These are phyloP conservation scores for Tulasnella sp. DNA, from an alignment of 768 basidiomycete species.

Conservation along the genomic window DNA sequence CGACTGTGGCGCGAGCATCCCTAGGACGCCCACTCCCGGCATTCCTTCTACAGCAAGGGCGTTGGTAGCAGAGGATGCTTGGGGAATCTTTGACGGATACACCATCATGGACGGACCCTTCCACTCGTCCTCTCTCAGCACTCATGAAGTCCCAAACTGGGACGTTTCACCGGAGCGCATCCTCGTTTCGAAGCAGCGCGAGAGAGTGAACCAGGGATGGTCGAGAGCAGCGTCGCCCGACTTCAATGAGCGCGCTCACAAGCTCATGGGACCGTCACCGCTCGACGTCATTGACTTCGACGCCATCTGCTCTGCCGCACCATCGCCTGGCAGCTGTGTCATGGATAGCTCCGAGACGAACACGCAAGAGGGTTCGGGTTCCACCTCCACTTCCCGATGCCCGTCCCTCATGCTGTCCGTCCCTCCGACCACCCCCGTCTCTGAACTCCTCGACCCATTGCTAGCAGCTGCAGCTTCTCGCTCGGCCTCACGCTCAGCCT, in stretches of 20 bases:
- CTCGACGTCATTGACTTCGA: background rate
- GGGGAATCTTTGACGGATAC: background rate
- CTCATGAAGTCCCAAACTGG: background rate
- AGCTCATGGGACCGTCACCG: background rate
- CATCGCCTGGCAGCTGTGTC: background rate
- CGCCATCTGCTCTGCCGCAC: background rate
- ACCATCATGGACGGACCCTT: constrained; percentile 2
- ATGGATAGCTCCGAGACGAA: too few species aligned
- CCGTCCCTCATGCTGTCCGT: background rate
- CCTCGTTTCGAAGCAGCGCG: background rate
- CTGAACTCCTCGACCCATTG: too few species aligned
- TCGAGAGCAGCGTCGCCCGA: background rate
- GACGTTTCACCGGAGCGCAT: background rate
- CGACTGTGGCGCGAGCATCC: constrained; percentile 8
- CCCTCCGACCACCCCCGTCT: background rate
- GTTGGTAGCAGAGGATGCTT: background rate
- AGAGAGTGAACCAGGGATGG: constrained; percentile 7
- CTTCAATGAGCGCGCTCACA: background rate
- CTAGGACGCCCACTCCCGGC: constrained; percentile 5
- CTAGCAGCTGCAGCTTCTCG: too few species aligned
- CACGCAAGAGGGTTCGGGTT: background rate
- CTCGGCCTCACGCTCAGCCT: background rate
- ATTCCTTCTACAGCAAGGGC: constrained; percentile 1
- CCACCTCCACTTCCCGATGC: background rate
- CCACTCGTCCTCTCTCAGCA: background rate